phyloP scores from a whole-genome alignment of 2,329 filamentous ascomycete species.

The Hypoxylon sp. region DNA sequence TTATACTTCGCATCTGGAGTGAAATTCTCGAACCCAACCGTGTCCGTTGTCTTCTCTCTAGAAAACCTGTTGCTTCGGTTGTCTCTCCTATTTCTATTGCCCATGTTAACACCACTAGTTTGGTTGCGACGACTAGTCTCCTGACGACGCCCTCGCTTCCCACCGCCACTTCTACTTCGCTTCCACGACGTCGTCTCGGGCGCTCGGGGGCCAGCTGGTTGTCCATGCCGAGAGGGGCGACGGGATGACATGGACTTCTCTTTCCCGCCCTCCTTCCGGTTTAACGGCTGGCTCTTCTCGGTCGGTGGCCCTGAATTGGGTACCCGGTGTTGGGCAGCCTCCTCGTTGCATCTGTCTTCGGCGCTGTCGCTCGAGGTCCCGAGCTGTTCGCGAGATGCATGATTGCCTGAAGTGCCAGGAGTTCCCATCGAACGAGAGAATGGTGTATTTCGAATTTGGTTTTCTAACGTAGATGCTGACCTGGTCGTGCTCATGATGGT shows the following conservation, averaged over 20 bases:
- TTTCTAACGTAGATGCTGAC: neutral
- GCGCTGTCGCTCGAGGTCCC: neutral
- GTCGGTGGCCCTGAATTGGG: neutral
- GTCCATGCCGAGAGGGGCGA: constrained; percentile 5
- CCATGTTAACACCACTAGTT: neutral
- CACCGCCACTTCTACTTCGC: neutral
- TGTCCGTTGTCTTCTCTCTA: constrained; percentile 26
- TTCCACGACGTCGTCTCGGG: neutral
- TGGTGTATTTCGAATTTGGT: neutral
- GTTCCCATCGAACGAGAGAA: neutral
- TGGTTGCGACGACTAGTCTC: neutral
- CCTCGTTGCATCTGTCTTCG: neutral
- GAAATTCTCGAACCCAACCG: constrained; percentile 18
- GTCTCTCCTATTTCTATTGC: neutral
- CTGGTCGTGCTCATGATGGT: neutral
- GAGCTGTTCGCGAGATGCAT: neutral
- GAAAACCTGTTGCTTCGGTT: neutral
- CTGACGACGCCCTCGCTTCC: neutral
- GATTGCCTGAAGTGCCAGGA: neutral
- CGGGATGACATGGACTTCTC: neutral
- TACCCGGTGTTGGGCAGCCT: neutral
- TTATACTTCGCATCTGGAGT: constrained; percentile 4
- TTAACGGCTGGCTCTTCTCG: neutral
- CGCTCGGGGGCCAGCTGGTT: neutral
- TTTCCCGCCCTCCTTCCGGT: neutral